Evolutionary conservation across 306 rosid species (phyloP), one percentile per base, ranked within the genome.

Genomic region (Cercis canadensis): DNA sequence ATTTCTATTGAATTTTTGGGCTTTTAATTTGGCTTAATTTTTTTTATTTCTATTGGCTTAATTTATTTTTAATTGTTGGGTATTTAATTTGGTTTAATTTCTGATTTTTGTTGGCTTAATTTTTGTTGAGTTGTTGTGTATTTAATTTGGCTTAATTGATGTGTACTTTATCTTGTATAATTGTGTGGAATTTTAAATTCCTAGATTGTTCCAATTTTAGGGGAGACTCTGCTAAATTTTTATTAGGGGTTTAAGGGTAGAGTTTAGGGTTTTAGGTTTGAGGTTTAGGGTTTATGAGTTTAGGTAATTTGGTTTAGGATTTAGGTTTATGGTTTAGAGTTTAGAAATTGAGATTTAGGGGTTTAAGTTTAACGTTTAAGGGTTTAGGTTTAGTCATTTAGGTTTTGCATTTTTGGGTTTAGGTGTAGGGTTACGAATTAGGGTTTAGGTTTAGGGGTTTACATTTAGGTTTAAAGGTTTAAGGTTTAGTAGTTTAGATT

Each of bases 281-380:
- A 8, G 5, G 56, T 51, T 51, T 51, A n/a, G 56, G 56, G 19
- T 7, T 51, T 51, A n/a, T 5, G 18, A 44, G 50, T 19, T 8
- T 10, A 5, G 55, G 44, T 15, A 0, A 13, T 14, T 11, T 21
- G 18, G 4, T 54, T 33, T 51, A 21, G 17, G 11, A 11, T 12
- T 13, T 6, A 31, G 72, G 72, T 32, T 66, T 66, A n/a, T 29
- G 72, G 72, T 33, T 66, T 66, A n/a, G 47, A 59, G 72, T 32
- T 66, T 66, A n/a, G 47, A 59, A 59, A 13, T 66, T 66, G 8
- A 31, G 72, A 59, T 32, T 66, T 66, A n/a, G 47, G 72, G 72
- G 13, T 66, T 66, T 6, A 31, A 43, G 59, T 32, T 66, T 49
- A 14, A 31, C 59, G 59, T 32, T 47, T 49, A 14, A 46, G 72